Evolutionary conservation across 139 green algal species (phyloP).

Genomic region (Pleodorina starrii): DNA sequence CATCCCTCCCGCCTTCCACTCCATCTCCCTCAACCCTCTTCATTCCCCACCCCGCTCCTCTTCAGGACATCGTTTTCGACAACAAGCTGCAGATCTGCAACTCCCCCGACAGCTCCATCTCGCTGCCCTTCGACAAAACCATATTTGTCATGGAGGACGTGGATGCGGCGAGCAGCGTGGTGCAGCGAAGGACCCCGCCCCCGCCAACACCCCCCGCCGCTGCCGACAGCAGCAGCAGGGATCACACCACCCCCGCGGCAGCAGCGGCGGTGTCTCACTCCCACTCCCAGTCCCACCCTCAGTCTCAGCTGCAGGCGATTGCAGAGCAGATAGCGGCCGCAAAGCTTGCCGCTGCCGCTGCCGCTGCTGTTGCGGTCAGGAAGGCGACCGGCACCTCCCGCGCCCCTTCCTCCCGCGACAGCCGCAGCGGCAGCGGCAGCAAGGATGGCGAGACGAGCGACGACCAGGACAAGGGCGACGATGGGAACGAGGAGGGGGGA

Average conservation of each 20-base stretch:
- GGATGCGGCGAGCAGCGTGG: slow-evolving; percentile 56
- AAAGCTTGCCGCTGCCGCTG: neutral
- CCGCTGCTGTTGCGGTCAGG: too few relatives aligned
- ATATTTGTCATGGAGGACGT: slow-evolving; percentile 77
- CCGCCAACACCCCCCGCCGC: too few relatives aligned
- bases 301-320: neutral
- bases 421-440: neutral
- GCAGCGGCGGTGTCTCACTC: too few relatives aligned
- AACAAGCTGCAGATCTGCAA: slow-evolving; percentile 46
- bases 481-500: neutral
- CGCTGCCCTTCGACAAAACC: slow-evolving; percentile 64
- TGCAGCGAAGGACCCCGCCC: slow-evolving; percentile 32
- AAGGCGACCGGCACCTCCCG: neutral
- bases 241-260: neutral
- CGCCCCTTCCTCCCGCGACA: neutral
- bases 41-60: neutral
- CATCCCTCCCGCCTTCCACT: too few relatives aligned
- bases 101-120: slow-evolving; percentile 8
- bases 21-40: neutral
- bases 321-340: neutral
- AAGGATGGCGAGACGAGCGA: neutral
- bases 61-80: slow-evolving; percentile 42
- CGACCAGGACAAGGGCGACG: slow-evolving; percentile 23
- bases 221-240: too few relatives aligned
- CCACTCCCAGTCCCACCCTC: too few relatives aligned